A percentile compares a stretch with the other conserved stretches of the same genome.
Conservation (phyloP, 495 filamentous ascomycete species). For the Podospora tetraspora region DNA sequence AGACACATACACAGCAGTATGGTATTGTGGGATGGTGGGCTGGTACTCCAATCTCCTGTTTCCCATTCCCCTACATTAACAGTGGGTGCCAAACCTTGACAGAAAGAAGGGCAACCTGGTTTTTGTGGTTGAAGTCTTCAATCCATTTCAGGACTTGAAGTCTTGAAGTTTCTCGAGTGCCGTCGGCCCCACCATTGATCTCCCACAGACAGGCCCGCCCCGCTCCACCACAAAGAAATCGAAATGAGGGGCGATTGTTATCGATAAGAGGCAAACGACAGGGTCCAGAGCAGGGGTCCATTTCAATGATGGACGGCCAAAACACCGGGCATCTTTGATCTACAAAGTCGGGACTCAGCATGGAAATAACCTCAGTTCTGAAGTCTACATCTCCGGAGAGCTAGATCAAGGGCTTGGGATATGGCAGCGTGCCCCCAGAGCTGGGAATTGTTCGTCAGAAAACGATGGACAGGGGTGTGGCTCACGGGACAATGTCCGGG, state of each 20-base stretch:
- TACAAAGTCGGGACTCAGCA: not conserved
- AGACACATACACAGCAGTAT: no score
- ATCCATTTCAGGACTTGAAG: not conserved
- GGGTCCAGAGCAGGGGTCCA: not conserved
- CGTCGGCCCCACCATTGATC: not conserved
- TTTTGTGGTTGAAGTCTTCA: not conserved
- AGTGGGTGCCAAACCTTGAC: no score
- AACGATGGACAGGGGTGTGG: not conserved
- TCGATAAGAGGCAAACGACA: not conserved
- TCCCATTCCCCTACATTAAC: no score
- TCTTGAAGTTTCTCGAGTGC: not conserved
- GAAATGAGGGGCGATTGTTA: not conserved
- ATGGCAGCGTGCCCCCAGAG: not conserved
- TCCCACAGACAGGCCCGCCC: not conserved
- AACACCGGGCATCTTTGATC: not conserved
- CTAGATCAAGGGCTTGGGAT: not conserved
- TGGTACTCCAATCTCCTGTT: no score
- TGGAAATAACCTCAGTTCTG: not conserved
- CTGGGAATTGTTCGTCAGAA: not conserved
- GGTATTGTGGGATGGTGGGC: no score
- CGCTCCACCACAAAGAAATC: not conserved
- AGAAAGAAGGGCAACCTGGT: not conserved
- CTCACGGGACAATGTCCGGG: not conserved
- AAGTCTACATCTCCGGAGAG: fast-evolving
- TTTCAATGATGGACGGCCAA: not conserved